phyloP scores from a whole-genome alignment of 352 stramenopile genomes.

The Plasmopara muralis region DNA sequence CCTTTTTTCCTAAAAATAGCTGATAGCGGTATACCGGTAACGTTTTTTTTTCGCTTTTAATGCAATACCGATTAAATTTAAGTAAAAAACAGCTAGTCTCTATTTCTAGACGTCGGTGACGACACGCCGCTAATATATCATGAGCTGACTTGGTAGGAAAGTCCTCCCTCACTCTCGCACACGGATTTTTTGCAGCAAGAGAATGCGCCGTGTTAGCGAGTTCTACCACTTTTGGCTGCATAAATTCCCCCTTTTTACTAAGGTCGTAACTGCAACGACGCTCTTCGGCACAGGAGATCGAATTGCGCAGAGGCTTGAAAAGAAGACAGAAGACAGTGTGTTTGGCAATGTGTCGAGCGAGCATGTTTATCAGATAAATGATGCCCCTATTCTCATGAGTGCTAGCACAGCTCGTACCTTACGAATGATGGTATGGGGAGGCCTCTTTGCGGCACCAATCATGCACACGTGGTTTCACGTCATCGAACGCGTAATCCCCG shows the following conservation, averaged over 20 bases:
- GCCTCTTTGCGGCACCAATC: conserved; percentile 69
- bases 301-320: conserved; percentile 34
- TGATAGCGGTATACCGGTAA: too few species aligned
- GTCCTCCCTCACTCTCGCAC: too few species aligned
- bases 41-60: too few species aligned
- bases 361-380: not conserved
- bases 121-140: too few species aligned
- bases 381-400: too few species aligned
- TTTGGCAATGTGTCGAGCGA: conserved; percentile 11
- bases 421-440: conserved; percentile 75
- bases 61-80: too few species aligned
- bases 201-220: conserved; percentile 22
- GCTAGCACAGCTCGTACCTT: conserved; percentile 30
- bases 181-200: too few species aligned
- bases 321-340: conserved; percentile 2
- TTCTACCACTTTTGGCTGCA: conserved; percentile 43
- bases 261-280: conserved; percentile 38
- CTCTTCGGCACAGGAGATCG: conserved; percentile 48
- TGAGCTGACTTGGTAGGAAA: too few species aligned
- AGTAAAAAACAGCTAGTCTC: too few species aligned
- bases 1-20: too few species aligned
- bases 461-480: conserved; percentile 86
- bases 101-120: too few species aligned
- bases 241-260: conserved; percentile 43
- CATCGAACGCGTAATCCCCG: conserved; percentile 44